A percentile compares a stretch with the other conserved stretches of the same genome.
These are phyloP conservation scores for Acanthamoeba divionensis DNA, from an alignment of 208 protist genomes.

Conservation along the genomic window DNA sequence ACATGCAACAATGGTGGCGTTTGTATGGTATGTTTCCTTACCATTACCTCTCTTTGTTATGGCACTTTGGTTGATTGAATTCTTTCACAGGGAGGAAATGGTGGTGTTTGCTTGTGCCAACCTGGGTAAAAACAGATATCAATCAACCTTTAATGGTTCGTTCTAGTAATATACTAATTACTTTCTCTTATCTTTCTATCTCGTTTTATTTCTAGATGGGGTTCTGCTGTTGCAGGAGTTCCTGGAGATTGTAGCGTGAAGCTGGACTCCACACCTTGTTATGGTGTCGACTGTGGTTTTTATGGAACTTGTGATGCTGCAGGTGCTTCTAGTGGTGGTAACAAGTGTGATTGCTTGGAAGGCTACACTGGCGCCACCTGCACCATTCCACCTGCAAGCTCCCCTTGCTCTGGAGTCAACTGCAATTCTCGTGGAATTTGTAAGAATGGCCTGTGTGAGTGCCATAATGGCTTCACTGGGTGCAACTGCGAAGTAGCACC, in stretches of 20 bases:
- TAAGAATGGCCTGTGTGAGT: conserved; percentile 33
- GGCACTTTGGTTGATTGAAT: too few species aligned
- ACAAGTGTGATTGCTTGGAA: neutral
- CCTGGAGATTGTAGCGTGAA: neutral
- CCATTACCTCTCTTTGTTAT: too few species aligned
- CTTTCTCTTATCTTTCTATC: too few species aligned
- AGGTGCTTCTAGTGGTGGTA: neutral
- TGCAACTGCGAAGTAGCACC: conserved; percentile 31
- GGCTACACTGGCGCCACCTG: neutral
- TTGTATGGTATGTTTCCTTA: neutral
- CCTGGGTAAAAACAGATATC: neutral
- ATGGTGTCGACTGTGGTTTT: conserved; percentile 4
- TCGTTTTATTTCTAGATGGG: too few species aligned
- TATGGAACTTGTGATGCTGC: conserved; percentile 24
- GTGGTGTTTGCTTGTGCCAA: conserved; percentile 27
- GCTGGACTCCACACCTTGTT: conserved; percentile 29
- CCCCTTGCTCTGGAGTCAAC: neutral
- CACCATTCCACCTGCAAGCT: neutral
- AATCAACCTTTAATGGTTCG: too few species aligned
- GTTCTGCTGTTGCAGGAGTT: neutral
- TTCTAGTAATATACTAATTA: too few species aligned
- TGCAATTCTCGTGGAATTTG: conserved; percentile 6
- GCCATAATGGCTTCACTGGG: neutral
- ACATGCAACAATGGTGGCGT: conserved; percentile 24
- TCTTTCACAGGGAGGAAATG: neutral